Evolutionary conservation across 768 basidiomycete species (phyloP).

Genomic region (Strobilomyces echinocephalus): DNA sequence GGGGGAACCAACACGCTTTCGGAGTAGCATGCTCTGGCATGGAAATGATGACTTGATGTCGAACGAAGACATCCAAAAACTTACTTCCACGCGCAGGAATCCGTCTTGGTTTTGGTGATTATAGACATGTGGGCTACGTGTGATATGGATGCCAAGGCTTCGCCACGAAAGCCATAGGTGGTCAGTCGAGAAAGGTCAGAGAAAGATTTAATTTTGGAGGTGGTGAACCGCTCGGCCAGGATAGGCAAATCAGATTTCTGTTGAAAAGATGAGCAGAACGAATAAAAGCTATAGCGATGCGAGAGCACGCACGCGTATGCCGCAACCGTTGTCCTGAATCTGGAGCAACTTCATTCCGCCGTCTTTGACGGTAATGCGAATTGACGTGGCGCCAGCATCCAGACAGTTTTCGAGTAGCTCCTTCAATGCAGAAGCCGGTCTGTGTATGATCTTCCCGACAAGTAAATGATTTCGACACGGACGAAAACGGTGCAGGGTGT

Average conservation of each 20-base stretch:
- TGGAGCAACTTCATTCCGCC: conserved; percentile 93
- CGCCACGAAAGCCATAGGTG: conserved; percentile 96
- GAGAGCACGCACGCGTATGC: conserved; percentile 67
- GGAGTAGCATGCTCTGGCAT: conserved; percentile 67
- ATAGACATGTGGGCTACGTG: conserved; percentile 51
- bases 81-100: conserved; percentile 90
- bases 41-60: conserved; percentile 3
- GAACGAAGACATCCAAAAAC: conserved; percentile 26
- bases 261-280: neutral
- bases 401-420: conserved; percentile 92
- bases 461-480: conserved; percentile 6
- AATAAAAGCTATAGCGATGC: neutral
- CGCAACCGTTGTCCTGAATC: conserved; percentile 95
- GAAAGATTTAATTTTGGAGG: conserved; percentile 84
- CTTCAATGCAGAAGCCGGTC: conserved; percentile 93
- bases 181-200: conserved; percentile 78
- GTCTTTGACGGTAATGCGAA: conserved; percentile 87
- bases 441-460: conserved; percentile 65
- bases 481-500: conserved; percentile 2
- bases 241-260: conserved; percentile 87
- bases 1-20: conserved; percentile 70
- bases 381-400: conserved; percentile 87
- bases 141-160: conserved; percentile 93
- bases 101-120: conserved; percentile 81
- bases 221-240: conserved; percentile 91